These are phyloP conservation scores for Vanrija sp. DNA, from an alignment of 1,284 basidiomycete genomes.

Conservation along the genomic window DNA sequence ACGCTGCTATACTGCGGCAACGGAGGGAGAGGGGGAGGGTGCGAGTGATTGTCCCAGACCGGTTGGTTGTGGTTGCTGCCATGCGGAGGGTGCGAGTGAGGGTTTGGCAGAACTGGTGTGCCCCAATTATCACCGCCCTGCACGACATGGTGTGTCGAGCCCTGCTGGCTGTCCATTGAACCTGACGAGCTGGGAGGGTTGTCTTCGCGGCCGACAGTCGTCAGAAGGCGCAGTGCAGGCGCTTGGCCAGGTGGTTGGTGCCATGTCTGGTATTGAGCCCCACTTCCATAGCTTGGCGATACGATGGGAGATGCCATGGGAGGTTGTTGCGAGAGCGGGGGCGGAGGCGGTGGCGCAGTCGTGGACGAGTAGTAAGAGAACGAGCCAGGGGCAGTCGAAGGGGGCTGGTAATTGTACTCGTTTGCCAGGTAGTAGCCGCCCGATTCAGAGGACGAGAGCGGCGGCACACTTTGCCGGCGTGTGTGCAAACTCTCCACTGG, in stretches of 20 bases:
- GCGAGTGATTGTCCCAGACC: slow-evolving; percentile 15
- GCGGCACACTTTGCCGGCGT: slow-evolving; percentile 11
- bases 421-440: slow-evolving; percentile 6
- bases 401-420: slow-evolving; percentile 23
- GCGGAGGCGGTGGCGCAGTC: neutral
- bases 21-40: slow-evolving; percentile 1
- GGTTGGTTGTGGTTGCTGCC: neutral
- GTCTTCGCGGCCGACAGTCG: slow-evolving; percentile 6
- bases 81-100: too few species aligned
- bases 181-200: slow-evolving; percentile 15
- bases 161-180: slow-evolving; percentile 14
- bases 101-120: too few species aligned
- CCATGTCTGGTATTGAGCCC: slow-evolving; percentile 8
- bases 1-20: slow-evolving; percentile 14
- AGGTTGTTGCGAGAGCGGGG: neutral
- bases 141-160: slow-evolving; percentile 5
- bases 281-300: slow-evolving; percentile 8
- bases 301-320: slow-evolving; percentile 15
- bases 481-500: slow-evolving; percentile 9
- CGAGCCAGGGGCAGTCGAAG: slow-evolving; percentile 14
- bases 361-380: slow-evolving; percentile 11
- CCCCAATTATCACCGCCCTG: neutral
- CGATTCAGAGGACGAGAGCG: slow-evolving; percentile 5
- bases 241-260: slow-evolving; percentile 5
- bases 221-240: slow-evolving; percentile 8